These are phyloP conservation scores for Sphaerostilbella broomeana DNA, from an alignment of 2,329 filamentous ascomycete species.

Conservation along the genomic window DNA sequence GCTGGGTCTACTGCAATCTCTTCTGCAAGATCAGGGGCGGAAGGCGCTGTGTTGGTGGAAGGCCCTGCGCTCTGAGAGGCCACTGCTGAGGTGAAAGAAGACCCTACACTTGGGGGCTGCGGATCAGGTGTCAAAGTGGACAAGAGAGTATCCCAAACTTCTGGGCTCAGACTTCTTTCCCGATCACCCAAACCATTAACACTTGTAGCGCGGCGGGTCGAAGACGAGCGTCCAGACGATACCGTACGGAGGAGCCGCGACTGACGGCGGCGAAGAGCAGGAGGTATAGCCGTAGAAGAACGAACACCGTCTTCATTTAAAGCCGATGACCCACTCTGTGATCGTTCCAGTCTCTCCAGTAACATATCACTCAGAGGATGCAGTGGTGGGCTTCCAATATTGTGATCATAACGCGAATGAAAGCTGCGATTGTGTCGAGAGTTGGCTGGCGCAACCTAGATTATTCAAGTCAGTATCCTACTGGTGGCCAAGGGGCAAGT, in stretches of 20 bases:
- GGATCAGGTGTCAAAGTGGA: slow-evolving; percentile 76
- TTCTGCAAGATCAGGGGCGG: slow-evolving; percentile 30
- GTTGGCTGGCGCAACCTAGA: slow-evolving; percentile 11
- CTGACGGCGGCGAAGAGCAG: slow-evolving; percentile 5
- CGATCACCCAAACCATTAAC: slow-evolving; percentile 78
- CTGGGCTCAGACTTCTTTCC: slow-evolving; percentile 72
- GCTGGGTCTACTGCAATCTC: slow-evolving; percentile 33
- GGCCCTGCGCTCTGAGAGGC: slow-evolving; percentile 36
- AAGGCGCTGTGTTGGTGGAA: slow-evolving; percentile 34
- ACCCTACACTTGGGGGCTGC: slow-evolving; percentile 70
- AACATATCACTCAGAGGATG: too few relatives aligned
- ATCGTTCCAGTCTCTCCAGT: neutral
- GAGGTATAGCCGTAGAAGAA: too few relatives aligned
- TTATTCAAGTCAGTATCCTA: too few relatives aligned
- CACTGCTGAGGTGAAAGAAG: slow-evolving; percentile 67
- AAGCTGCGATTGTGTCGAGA: slow-evolving; percentile 4
- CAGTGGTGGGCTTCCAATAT: slow-evolving; percentile 1
- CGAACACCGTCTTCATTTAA: slow-evolving; percentile 1
- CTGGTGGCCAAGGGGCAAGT: too few relatives aligned
- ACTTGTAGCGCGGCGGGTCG: slow-evolving; percentile 10
- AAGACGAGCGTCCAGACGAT: neutral
- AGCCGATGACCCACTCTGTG: slow-evolving; percentile 1
- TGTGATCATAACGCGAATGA: neutral
- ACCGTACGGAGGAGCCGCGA: slow-evolving; percentile 3
- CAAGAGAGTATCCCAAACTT: slow-evolving; percentile 74